A percentile compares a stretch with the other conserved stretches of the same genome.
These are phyloP conservation scores for Gracilariopsis chorda DNA, from an alignment of 23 red algal species.

Conservation along the genomic window DNA sequence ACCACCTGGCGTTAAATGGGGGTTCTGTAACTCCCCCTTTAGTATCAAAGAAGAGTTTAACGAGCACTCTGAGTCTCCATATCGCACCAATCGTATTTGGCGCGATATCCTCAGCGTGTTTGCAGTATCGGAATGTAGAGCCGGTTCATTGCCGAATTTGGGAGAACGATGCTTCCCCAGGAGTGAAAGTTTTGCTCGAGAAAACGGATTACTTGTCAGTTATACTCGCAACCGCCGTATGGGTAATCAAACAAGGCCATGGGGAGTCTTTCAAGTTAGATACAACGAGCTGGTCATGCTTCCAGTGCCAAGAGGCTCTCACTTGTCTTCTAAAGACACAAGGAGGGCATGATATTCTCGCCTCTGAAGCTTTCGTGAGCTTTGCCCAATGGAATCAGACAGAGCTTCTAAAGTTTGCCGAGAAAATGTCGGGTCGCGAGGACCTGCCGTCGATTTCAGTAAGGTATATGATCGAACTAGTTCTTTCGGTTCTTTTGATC, in stretches of 20 bases:
- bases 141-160: neutral
- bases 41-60: slow-evolving; percentile 1
- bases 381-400: slow-evolving; percentile 47
- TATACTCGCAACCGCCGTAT: slow-evolving; percentile 10
- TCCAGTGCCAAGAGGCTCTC: slow-evolving; percentile 39
- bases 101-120: slow-evolving; percentile 24
- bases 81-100: slow-evolving; percentile 45
- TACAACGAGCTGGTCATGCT: neutral
- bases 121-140: neutral
- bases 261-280: neutral
- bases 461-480: neutral
- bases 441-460: neutral
- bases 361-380: slow-evolving; percentile 11
- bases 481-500: neutral
- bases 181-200: slow-evolving; percentile 17
- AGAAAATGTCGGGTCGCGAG: neutral
- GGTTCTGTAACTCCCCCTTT: slow-evolving; percentile 32
- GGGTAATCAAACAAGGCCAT: slow-evolving; percentile 32
- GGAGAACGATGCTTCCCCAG: slow-evolving; percentile 30
- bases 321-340: neutral
- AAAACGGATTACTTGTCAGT: neutral
- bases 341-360: neutral
- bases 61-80: neutral
- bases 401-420: slow-evolving; percentile 36
- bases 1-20: neutral